Percentiles rank a stretch among this genome's conserved stretches.
Evolutionary conservation across 2,329 filamentous ascomycete species (phyloP).

Genomic region (Ciborinia camelliae): DNA sequence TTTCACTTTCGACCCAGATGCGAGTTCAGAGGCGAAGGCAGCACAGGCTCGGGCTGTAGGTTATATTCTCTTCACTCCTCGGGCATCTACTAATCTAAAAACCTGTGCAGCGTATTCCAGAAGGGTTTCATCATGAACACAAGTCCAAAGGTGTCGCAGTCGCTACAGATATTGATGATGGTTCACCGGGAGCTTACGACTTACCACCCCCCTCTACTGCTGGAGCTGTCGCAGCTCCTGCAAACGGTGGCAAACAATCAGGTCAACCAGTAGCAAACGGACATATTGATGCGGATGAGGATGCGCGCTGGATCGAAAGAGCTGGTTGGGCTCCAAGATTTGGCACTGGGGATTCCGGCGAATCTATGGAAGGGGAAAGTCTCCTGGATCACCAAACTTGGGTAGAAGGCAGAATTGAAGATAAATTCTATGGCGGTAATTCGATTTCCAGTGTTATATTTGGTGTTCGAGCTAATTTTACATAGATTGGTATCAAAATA

Average conservation of each 20-base stretch:
- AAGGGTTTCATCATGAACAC: conserved; percentile 59
- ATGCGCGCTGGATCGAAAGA: conserved; percentile 49
- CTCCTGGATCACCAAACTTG: conserved; percentile 85
- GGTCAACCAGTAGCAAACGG: conserved; percentile 45
- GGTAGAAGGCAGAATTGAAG: conserved; percentile 77
- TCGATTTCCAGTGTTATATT: conserved; percentile 3
- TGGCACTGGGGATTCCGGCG: conserved; percentile 58
- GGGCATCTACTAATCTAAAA: conserved; percentile 14
- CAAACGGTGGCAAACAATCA: conserved; percentile 46
- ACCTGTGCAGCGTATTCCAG: conserved; percentile 55
- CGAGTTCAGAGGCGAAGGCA: conserved; percentile 77
- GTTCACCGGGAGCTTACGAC: conserved; percentile 65
- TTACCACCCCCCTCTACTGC: conserved; percentile 71
- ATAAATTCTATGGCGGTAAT: conserved; percentile 85
- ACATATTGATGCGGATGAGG: conserved; percentile 48
- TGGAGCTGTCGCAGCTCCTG: conserved; percentile 56
- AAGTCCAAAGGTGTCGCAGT: conserved; percentile 65
- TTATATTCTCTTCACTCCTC: conserved; percentile 26
- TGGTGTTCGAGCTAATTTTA: conserved; percentile 22
- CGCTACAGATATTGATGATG: conserved; percentile 76
- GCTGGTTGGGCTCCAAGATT: conserved; percentile 91
- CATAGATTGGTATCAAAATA: conserved; percentile 97
- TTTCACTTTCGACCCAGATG: conserved; percentile 84
- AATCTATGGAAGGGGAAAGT: conserved; percentile 55
- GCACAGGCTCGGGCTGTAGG: conserved; percentile 74